These are phyloP conservation scores for Sugiyamaella sp. DNA, from an alignment of 1,139 yeast genomes.

Conservation along the genomic window DNA sequence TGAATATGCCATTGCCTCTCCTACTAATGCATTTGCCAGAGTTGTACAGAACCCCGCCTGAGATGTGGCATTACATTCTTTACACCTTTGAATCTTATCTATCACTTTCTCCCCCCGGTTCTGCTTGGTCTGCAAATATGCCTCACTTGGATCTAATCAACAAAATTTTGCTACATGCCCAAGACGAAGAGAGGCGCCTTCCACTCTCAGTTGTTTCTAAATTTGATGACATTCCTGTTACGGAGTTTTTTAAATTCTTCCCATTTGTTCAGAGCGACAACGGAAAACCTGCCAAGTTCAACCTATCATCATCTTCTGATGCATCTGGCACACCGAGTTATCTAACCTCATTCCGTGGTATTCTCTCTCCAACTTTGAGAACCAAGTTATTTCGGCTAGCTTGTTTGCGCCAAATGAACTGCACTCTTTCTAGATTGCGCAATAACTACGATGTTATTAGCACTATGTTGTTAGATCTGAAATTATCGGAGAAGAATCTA, in stretches of 20 bases:
- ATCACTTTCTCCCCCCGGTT: constrained; percentile 14
- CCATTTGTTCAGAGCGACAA: not conserved
- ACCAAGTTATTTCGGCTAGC: constrained; percentile 20
- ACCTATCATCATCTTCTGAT: not conserved
- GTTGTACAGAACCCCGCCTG: not conserved
- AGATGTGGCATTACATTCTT: not conserved
- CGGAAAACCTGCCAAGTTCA: not conserved
- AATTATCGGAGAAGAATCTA: not conserved
- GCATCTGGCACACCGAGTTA: not conserved
- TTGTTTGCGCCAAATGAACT: constrained; percentile 25
- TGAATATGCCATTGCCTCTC: no score
- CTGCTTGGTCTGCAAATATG: constrained; percentile 2
- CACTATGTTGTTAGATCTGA: not conserved
- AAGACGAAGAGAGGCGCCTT: not conserved
- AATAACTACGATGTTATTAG: not conserved
- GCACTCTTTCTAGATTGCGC: constrained; percentile 9
- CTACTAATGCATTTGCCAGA: not conserved
- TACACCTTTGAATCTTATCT: constrained; percentile 5
- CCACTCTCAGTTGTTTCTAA: not conserved
- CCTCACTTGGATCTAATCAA: constrained; percentile 2
- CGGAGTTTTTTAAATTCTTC: not conserved
- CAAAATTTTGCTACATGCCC: not conserved
- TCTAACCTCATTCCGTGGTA: constrained; percentile 5
- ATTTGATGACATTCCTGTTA: not conserved
- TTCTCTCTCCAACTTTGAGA: constrained; percentile 1